These are phyloP conservation scores for Paramyrothecium roridum DNA, from an alignment of 2,329 filamentous ascomycete genomes.

Conservation along the genomic window DNA sequence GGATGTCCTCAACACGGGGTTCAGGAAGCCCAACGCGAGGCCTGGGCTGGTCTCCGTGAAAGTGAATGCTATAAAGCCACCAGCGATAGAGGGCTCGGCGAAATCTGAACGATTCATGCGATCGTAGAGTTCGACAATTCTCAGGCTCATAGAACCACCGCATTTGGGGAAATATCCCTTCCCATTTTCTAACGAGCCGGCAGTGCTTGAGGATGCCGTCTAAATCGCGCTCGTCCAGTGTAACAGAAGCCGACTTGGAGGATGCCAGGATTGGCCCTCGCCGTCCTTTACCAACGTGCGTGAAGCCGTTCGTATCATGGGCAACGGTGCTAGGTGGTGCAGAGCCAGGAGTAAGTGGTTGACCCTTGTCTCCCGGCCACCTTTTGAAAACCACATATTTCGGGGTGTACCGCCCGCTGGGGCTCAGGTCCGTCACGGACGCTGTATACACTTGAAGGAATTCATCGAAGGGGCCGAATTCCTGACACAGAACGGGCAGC, in stretches of 20 bases:
- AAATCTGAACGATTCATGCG: slow-evolving; percentile 41
- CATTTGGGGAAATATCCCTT: slow-evolving; percentile 37
- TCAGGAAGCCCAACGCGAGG: slow-evolving; percentile 34
- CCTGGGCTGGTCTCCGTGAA: slow-evolving; percentile 41
- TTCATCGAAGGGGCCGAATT: slow-evolving; percentile 41
- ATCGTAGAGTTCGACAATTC: slow-evolving; percentile 39
- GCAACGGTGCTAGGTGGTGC: slow-evolving; percentile 4
- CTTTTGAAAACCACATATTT: slow-evolving; percentile 36
- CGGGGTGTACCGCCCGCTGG: slow-evolving; percentile 30
- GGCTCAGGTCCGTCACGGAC: slow-evolving; percentile 29
- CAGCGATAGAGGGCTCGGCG: slow-evolving; percentile 49
- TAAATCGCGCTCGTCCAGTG: slow-evolving; percentile 30
- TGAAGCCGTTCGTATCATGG: slow-evolving; percentile 12
- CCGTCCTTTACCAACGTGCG: slow-evolving; percentile 14
- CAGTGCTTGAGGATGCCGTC: slow-evolving; percentile 29
- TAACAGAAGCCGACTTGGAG: slow-evolving; percentile 14
- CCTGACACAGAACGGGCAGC: slow-evolving; percentile 34
- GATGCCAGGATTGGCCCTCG: slow-evolving; percentile 6
- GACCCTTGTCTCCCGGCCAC: slow-evolving; percentile 26
- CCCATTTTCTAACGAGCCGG: slow-evolving; percentile 33
- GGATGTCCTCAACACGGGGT: slow-evolving; percentile 34
- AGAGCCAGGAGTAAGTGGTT: slow-evolving; percentile 16
- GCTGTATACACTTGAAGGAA: slow-evolving; percentile 46
- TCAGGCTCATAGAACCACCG: slow-evolving; percentile 44
- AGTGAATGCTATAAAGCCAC: slow-evolving; percentile 53